phyloP scores from a whole-genome alignment of 495 filamentous ascomycete genomes.

The Tuber umbilicatum region DNA sequence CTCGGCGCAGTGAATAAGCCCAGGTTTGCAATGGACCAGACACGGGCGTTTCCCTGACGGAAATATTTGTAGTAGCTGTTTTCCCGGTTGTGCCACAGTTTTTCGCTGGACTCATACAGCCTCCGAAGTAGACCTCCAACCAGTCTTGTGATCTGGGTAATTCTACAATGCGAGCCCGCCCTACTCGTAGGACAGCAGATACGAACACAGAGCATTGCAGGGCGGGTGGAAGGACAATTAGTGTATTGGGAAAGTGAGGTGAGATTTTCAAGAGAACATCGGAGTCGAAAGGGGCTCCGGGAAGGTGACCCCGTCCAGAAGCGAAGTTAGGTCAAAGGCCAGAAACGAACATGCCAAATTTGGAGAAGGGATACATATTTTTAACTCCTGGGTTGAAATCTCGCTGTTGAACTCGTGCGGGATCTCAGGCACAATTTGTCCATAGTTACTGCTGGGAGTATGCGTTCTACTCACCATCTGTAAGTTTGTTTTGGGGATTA shows the following conservation, averaged over 20 bases:
- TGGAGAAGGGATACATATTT: neutral
- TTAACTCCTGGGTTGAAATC: neutral
- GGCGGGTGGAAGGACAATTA: neutral
- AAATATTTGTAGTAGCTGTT: neutral
- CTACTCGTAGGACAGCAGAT: neutral
- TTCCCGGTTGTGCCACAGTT: neutral
- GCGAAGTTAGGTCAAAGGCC: neutral
- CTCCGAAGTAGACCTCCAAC: neutral
- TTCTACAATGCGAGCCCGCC: neutral
- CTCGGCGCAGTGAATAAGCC: neutral
- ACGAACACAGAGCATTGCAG: neutral
- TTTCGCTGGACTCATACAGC: neutral
- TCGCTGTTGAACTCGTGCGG: neutral
- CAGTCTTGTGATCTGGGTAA: neutral
- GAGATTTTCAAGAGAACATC: neutral
- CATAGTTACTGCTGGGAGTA: neutral
- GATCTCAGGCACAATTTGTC: neutral
- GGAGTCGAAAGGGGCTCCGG: neutral
- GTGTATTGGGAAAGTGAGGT: too few relatives aligned
- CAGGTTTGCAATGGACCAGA: neutral
- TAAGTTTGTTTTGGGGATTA: neutral
- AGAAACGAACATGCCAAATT: neutral
- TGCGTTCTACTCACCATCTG: neutral
- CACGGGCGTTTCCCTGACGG: neutral
- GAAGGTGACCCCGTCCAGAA: neutral